Conservation (phyloP, 352 stramenopile genomes). For the Pythium sukuiense region DNA sequence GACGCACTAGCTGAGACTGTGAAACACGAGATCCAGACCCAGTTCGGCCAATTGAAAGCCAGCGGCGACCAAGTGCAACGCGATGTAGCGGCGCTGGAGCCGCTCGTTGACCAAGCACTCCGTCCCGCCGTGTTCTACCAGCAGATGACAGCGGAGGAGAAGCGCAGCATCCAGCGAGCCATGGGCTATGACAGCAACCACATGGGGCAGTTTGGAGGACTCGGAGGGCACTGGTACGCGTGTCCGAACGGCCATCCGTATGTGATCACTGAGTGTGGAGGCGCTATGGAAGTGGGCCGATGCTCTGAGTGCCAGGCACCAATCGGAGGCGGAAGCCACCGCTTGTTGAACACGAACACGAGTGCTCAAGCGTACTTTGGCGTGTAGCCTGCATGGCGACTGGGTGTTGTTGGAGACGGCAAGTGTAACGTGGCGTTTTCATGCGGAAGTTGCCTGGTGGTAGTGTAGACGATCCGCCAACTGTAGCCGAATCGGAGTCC, state of each 20-base stretch:
- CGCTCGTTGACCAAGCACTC: neutral
- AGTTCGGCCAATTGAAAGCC: neutral
- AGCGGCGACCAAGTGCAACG: neutral
- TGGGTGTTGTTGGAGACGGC: too few species aligned
- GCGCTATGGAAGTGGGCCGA: conserved; percentile 56
- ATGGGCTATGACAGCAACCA: conserved; percentile 3
- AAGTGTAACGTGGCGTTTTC: neutral
- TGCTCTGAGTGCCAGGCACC: conserved; percentile 72
- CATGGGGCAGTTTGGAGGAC: conserved; percentile 6
- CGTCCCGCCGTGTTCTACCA: conserved; percentile 16
- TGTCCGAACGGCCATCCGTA: conserved; percentile 85
- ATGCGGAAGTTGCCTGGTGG: neutral
- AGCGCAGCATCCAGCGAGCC: conserved; percentile 21
- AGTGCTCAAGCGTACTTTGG: conserved; percentile 5
- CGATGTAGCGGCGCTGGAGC: neutral
- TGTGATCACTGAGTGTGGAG: conserved; percentile 80
- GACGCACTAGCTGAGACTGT: neutral
- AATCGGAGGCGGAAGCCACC: conserved; percentile 60
- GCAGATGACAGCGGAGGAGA: conserved; percentile 32
- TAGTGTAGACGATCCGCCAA: neutral
- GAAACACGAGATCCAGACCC: neutral
- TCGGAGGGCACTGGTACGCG: conserved; percentile 64
- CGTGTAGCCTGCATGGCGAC: neutral
- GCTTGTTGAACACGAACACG: conserved; percentile 5
- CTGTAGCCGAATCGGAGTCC: neutral